These are phyloP conservation scores for Colletotrichum acutatum DNA, from an alignment of 2,329 filamentous ascomycete species.

Conservation along the genomic window DNA sequence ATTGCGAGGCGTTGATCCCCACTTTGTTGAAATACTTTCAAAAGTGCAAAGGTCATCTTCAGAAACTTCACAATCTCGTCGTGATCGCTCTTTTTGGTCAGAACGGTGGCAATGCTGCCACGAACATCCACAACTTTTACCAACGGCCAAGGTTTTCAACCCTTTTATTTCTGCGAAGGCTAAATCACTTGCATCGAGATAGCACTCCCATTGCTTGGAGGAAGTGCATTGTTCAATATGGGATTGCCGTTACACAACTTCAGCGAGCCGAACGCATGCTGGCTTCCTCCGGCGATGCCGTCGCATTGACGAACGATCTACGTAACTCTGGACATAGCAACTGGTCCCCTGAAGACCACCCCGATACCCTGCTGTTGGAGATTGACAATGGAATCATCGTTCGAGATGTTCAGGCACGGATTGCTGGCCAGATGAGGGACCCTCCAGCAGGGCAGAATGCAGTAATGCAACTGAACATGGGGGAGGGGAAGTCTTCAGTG, in stretches of 20 bases:
- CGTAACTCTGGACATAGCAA: constrained; percentile 63
- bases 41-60: neutral
- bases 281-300: neutral
- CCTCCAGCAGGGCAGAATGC: constrained; percentile 54
- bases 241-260: constrained; percentile 49
- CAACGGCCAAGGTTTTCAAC: neutral
- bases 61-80: neutral
- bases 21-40: neutral
- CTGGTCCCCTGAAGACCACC: constrained; percentile 62
- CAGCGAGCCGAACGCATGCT: constrained; percentile 57
- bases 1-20: neutral
- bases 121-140: neutral
- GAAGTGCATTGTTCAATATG: constrained; percentile 51
- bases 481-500: constrained; percentile 75
- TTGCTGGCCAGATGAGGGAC: constrained; percentile 66
- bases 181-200: constrained; percentile 38
- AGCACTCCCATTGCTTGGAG: constrained; percentile 47
- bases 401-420: constrained; percentile 66
- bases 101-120: neutral
- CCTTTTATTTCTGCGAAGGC: neutral
- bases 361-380: constrained; percentile 73
- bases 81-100: neutral
- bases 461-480: constrained; percentile 78
- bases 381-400: constrained; percentile 72
- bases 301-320: constrained; percentile 54